phyloP scores from a whole-genome alignment of 2,329 filamentous ascomycete genomes.

The Botrytis byssoidea region DNA sequence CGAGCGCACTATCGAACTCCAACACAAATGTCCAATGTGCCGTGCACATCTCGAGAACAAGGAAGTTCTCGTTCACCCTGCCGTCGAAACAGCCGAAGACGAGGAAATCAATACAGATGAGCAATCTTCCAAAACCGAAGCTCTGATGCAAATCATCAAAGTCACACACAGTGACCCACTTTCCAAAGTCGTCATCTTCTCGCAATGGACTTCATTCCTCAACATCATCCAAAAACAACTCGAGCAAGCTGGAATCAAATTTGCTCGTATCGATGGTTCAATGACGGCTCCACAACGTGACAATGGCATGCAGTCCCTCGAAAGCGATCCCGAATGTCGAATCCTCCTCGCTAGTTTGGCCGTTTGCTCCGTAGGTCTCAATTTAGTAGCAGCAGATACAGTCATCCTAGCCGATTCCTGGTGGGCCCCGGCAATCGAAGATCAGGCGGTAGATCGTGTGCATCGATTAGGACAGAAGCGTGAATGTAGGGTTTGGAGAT shows the following conservation, averaged over 20 bases:
- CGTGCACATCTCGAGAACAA: constrained; percentile 63
- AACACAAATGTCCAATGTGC: constrained; percentile 83
- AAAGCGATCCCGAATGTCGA: constrained; percentile 63
- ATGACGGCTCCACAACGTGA: constrained; percentile 74
- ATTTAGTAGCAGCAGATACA: constrained; percentile 81
- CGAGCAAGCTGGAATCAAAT: constrained; percentile 57
- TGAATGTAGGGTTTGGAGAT: constrained; percentile 73
- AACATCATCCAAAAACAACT: constrained; percentile 71
- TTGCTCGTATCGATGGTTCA: constrained; percentile 74
- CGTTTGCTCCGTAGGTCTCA: constrained; percentile 82
- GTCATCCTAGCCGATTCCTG: constrained; percentile 82
- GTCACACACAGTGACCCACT: constrained; percentile 62
- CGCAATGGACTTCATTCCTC: constrained; percentile 75
- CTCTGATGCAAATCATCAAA: constrained; percentile 70
- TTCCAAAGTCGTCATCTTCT: constrained; percentile 72
- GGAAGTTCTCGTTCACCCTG: constrained; percentile 64
- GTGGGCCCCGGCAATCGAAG: constrained; percentile 93
- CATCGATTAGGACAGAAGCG: constrained; percentile 81
- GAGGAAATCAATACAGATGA: constrained; percentile 59
- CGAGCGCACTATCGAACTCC: constrained; percentile 67
- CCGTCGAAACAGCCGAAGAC: constrained; percentile 52
- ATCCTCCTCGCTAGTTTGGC: constrained; percentile 79
- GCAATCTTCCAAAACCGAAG: constrained; percentile 80
- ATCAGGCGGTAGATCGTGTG: constrained; percentile 86
- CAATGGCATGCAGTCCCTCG: constrained; percentile 64